These are phyloP conservation scores for Fusarium sp. DNA, from an alignment of 2,329 filamentous ascomycete genomes.

Conservation along the genomic window DNA sequence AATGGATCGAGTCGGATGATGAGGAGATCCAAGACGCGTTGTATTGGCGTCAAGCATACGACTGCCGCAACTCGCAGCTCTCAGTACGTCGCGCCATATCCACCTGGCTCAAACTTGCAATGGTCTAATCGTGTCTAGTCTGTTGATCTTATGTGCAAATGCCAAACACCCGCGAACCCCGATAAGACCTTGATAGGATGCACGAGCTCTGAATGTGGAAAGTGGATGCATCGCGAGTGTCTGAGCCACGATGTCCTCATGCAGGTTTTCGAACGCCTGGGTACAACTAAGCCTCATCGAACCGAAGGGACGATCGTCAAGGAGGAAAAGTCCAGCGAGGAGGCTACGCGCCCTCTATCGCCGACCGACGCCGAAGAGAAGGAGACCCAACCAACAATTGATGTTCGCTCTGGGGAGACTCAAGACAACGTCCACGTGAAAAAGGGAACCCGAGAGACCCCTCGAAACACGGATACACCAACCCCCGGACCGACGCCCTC, in stretches of 20 bases:
- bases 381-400: constrained; percentile 60
- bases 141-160: constrained; percentile 65
- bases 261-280: constrained; percentile 59
- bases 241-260: constrained; percentile 63
- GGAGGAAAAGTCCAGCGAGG: constrained; percentile 49
- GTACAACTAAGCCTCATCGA: constrained; percentile 59
- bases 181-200: constrained; percentile 68
- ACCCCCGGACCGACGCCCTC: constrained; percentile 45
- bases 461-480: constrained; percentile 45
- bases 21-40: constrained; percentile 65
- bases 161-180: constrained; percentile 67
- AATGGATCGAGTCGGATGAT: constrained; percentile 75
- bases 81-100: constrained; percentile 57
- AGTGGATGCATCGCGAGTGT: constrained; percentile 71
- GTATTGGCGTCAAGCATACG: constrained; percentile 71
- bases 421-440: constrained; percentile 52
- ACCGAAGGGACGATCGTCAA: constrained; percentile 51
- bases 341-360: constrained; percentile 55
- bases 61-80: constrained; percentile 63
- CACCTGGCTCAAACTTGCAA: not conserved
- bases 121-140: constrained; percentile 51
- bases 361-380: constrained; percentile 60
- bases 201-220: constrained; percentile 60
- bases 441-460: constrained; percentile 45
- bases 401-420: constrained; percentile 58